These are phyloP conservation scores for Aristolochia contorta DNA, from an alignment of 164 flowering plant genomes.

Conservation along the genomic window DNA sequence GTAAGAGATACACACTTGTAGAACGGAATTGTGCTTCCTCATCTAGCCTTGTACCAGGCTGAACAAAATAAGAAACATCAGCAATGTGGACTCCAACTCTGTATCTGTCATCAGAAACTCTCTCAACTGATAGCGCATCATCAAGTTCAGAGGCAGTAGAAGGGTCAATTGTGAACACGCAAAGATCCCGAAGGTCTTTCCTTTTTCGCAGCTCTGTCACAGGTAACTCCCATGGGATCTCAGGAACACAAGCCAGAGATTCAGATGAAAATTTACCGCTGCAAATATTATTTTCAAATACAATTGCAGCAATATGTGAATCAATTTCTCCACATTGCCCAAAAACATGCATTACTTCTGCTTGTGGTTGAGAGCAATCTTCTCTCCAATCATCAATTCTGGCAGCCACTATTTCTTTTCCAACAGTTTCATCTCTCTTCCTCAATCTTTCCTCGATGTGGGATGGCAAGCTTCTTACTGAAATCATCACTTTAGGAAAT, in stretches of 20 bases:
- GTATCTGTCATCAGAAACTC: conserved; percentile 31
- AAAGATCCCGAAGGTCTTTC: conserved; percentile 64
- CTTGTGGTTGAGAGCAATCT: conserved; percentile 52
- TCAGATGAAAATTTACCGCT: conserved; percentile 58
- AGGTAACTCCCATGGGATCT: conserved; percentile 61
- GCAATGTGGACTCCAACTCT: conserved; percentile 91
- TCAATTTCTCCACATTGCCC: conserved; percentile 74
- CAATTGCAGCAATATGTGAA: conserved; percentile 62
- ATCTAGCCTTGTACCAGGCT: conserved; percentile 65
- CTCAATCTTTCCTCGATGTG: conserved; percentile 50
- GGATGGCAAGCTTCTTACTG: conserved; percentile 43
- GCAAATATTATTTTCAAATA: conserved; percentile 60
- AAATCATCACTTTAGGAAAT: conserved; percentile 65
- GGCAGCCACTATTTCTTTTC: conserved; percentile 74
- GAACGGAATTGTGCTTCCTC: conserved; percentile 66
- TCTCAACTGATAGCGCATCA: conserved; percentile 89
- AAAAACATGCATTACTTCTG: conserved; percentile 40
- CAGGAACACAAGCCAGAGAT: conserved; percentile 66
- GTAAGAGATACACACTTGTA: conserved; percentile 60
- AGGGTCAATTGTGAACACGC: conserved; percentile 87
- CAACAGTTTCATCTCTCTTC: conserved; percentile 47
- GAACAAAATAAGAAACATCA: conserved; percentile 81
- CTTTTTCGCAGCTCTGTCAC: conserved; percentile 42
- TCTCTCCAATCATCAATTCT: conserved; percentile 59
- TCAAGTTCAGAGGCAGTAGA: conserved; percentile 78